Conservation (phyloP, 148 eudicot genomes). For the Spergularia marina region DNA sequence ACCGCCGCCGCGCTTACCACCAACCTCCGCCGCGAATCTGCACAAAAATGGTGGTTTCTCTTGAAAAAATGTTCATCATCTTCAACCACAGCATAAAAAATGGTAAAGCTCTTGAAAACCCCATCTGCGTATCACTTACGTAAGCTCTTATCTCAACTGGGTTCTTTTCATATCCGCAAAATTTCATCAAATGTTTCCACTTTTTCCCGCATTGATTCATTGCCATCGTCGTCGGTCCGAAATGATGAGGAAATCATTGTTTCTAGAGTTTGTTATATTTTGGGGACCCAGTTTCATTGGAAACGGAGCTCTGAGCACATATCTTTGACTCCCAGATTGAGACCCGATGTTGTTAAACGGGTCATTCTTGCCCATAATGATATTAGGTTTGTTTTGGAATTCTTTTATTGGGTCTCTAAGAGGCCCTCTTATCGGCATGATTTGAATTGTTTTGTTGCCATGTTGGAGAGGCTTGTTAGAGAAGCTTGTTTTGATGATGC, state of each 20-base stretch:
- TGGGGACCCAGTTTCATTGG: constrained; percentile 37
- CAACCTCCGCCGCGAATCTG: no score
- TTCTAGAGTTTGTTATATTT: constrained; percentile 37
- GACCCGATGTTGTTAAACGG: constrained; percentile 42
- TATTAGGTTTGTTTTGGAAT: constrained; percentile 38
- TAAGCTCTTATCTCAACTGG: constrained; percentile 19
- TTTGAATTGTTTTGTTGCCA: constrained; percentile 40
- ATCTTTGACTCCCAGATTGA: constrained; percentile 35
- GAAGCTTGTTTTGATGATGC: constrained; percentile 38
- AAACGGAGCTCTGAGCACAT: constrained; percentile 41
- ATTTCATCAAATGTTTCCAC: constrained; percentile 34
- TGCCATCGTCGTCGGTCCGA: not conserved
- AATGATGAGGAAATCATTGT: constrained; percentile 23
- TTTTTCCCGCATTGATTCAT: constrained; percentile 20
- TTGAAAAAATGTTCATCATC: not conserved
- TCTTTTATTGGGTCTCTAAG: constrained; percentile 66
- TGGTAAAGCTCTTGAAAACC: constrained; percentile 47
- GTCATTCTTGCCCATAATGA: constrained; percentile 35
- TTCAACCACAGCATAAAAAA: constrained; percentile 22
- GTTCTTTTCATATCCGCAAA: constrained; percentile 19
- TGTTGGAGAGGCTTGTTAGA: constrained; percentile 57
- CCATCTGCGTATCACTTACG: constrained; percentile 18
- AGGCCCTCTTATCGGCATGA: constrained; percentile 48
- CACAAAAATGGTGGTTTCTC: no score
- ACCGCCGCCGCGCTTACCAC: no score